Conservation (phyloP, 1,284 basidiomycete genomes). For the Irpex sp. region DNA sequence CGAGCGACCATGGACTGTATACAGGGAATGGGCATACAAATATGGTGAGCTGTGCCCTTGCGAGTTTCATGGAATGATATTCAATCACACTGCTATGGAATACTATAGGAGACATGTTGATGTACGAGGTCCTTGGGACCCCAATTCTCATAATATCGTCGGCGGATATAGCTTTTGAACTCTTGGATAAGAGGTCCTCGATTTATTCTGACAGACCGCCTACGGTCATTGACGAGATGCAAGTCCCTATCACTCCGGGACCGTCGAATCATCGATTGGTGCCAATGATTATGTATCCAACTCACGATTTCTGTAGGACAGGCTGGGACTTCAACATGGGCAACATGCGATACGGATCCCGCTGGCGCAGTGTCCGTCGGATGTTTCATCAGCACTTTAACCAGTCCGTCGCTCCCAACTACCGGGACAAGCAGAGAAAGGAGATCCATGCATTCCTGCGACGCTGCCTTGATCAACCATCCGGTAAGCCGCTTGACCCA, state of each 20-base stretch:
- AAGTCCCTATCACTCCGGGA: background rate
- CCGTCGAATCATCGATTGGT: background rate
- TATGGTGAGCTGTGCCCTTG: conserved; percentile 7
- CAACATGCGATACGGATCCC: conserved; percentile 27
- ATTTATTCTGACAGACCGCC: conserved; percentile 8
- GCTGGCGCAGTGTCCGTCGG: conserved; percentile 23
- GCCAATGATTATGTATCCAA: background rate
- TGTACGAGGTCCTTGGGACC: too few relatives aligned
- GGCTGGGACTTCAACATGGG: conserved; percentile 28
- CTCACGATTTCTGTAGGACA: conserved; percentile 3
- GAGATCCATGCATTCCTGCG: conserved; percentile 16
- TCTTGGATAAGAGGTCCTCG: conserved; percentile 9
- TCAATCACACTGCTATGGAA: too few relatives aligned
- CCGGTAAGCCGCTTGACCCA: background rate
- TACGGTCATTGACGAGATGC: background rate
- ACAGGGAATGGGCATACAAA: conserved; percentile 4
- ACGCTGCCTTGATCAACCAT: conserved; percentile 13
- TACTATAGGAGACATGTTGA: too few relatives aligned
- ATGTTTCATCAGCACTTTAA: conserved; percentile 18
- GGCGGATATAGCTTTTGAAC: background rate
- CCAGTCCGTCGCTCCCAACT: conserved; percentile 7
- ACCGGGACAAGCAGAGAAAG: conserved; percentile 13
- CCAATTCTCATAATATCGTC: background rate
- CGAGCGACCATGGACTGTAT: background rate
- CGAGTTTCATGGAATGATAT: too few relatives aligned